Evolutionary conservation across 371 early-diverging fungal genomes (phyloP).

Genomic region (Circinella minor): DNA sequence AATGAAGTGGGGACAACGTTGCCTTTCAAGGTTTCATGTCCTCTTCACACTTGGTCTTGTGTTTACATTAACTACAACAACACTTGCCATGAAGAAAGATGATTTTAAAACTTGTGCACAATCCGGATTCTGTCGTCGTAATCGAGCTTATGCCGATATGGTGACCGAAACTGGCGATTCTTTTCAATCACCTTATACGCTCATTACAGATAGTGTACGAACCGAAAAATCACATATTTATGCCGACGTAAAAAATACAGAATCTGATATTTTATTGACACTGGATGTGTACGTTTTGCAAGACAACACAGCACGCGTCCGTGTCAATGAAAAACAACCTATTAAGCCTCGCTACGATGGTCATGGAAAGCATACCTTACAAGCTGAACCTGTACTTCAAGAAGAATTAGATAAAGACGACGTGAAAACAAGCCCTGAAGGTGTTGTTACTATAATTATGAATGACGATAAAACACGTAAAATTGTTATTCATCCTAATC

Average conservation of each 20-base stretch:
- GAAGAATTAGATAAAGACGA: conserved; percentile 8
- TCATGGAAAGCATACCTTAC: conserved; percentile 64
- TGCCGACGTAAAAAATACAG: conserved; percentile 65
- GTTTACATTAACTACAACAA: conserved; percentile 9
- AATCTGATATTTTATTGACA: conserved; percentile 48
- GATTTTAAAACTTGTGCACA: conserved; percentile 94
- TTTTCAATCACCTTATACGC: conserved; percentile 65
- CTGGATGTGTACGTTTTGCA: conserved; percentile 58
- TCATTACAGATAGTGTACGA: conserved; percentile 56
- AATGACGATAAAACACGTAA: conserved; percentile 31
- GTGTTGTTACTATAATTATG: conserved; percentile 26
- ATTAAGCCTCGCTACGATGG: conserved; percentile 76
- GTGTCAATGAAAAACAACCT: conserved; percentile 72
- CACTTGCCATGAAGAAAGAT: conserved; percentile 54
- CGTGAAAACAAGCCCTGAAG: conserved; percentile 10
- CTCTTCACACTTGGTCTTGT: not conserved
- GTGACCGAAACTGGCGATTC: conserved; percentile 32
- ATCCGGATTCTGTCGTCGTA: conserved; percentile 88
- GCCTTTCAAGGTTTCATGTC: not conserved
- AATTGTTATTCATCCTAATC: conserved; percentile 59
- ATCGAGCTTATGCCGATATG: conserved; percentile 84
- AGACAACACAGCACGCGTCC: conserved; percentile 69
- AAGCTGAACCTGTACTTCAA: conserved; percentile 37
- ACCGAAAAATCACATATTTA: conserved; percentile 48
- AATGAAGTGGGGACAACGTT: not conserved